A percentile compares a stretch with the other conserved stretches of the same genome.
These are phyloP conservation scores for Sporodiniella umbellata DNA, from an alignment of 371 early-diverging fungal genomes.

Conservation along the genomic window DNA sequence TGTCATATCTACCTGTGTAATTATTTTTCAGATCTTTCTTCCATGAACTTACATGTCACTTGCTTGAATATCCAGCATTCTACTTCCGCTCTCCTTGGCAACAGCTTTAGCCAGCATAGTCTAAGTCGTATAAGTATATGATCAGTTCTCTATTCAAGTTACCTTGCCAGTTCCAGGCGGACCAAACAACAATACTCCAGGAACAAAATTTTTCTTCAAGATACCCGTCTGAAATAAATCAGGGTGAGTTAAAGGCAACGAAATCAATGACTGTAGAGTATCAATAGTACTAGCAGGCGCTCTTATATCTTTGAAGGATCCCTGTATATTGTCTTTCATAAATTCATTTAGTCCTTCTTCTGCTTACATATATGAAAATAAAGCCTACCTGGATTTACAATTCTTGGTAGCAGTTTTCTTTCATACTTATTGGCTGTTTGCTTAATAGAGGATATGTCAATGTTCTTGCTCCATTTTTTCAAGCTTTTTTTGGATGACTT, in stretches of 20 bases:
- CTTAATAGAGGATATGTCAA: slow-evolving; percentile 8
- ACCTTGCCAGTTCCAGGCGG: slow-evolving; percentile 96
- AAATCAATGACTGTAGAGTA: slow-evolving; percentile 85
- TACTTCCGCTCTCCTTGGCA: slow-evolving; percentile 93
- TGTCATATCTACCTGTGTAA: slow-evolving; percentile 86
- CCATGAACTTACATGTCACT: slow-evolving; percentile 73
- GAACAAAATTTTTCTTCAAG: slow-evolving; percentile 69
- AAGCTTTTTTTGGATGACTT: slow-evolving; percentile 3
- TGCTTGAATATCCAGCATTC: slow-evolving; percentile 93
- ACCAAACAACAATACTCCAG: slow-evolving; percentile 92
- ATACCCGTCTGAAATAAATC: slow-evolving; percentile 78
- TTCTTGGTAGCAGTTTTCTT: slow-evolving; percentile 51
- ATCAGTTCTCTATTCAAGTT: too few relatives aligned
- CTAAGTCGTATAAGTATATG: slow-evolving; percentile 27
- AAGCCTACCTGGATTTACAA: slow-evolving; percentile 67
- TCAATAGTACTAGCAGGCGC: slow-evolving; percentile 66
- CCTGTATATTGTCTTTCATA: slow-evolving; percentile 54
- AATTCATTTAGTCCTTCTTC: not conserved
- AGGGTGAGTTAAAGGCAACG: slow-evolving; percentile 79
- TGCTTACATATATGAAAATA: too few relatives aligned
- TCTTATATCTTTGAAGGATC: slow-evolving; percentile 62
- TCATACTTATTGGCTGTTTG: slow-evolving; percentile 54
- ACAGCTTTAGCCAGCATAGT: slow-evolving; percentile 98
- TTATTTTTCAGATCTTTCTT: not conserved
- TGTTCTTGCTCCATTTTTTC: slow-evolving; percentile 8